Percentiles rank a stretch among this genome's conserved stretches.
These are phyloP conservation scores for Wickerhamiella pararugosa DNA, from an alignment of 1,139 yeast species.

Conservation along the genomic window DNA sequence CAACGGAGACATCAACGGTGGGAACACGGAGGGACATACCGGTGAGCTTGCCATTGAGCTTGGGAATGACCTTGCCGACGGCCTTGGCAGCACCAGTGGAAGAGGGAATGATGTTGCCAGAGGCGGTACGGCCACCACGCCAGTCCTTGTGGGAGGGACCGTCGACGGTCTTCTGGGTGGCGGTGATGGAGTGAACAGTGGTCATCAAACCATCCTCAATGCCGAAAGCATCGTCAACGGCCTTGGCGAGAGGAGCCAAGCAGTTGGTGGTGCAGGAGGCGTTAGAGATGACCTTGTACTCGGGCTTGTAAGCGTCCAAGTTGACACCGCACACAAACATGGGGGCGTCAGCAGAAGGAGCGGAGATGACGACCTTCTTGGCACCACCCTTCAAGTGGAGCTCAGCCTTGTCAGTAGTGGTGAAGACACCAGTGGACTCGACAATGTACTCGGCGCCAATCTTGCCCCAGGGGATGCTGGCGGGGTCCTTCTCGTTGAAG, in stretches of 20 bases:
- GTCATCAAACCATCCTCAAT: slow-evolving; percentile 83
- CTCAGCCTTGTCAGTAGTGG: slow-evolving; percentile 60
- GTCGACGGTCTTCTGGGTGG: slow-evolving; percentile 82
- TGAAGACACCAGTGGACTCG: slow-evolving; percentile 83
- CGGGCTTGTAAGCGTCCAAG: slow-evolving; percentile 54
- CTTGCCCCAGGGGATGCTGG: slow-evolving; percentile 70
- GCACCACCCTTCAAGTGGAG: slow-evolving; percentile 78
- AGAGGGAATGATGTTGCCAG: slow-evolving; percentile 80
- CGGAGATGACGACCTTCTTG: slow-evolving; percentile 78
- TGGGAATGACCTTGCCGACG: slow-evolving; percentile 81
- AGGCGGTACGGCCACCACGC: slow-evolving; percentile 91
- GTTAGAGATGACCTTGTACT: slow-evolving; percentile 59
- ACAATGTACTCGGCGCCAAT: slow-evolving; percentile 64
- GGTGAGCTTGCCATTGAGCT: slow-evolving; percentile 75
- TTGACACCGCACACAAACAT: slow-evolving; percentile 82
- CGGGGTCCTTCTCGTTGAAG: slow-evolving; percentile 68
- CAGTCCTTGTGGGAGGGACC: slow-evolving; percentile 91
- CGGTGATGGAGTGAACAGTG: slow-evolving; percentile 82
- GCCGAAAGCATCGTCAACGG: slow-evolving; percentile 64
- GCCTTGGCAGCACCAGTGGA: slow-evolving; percentile 92
- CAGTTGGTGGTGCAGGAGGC: slow-evolving; percentile 89
- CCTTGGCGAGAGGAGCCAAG: slow-evolving; percentile 79
- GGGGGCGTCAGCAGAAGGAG: slow-evolving; percentile 80
- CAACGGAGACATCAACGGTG: slow-evolving; percentile 73
- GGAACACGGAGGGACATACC: slow-evolving; percentile 86